Evolutionary conservation across 2,329 filamentous ascomycete genomes (phyloP).

Genomic region (Zymoseptoria crescenta): DNA sequence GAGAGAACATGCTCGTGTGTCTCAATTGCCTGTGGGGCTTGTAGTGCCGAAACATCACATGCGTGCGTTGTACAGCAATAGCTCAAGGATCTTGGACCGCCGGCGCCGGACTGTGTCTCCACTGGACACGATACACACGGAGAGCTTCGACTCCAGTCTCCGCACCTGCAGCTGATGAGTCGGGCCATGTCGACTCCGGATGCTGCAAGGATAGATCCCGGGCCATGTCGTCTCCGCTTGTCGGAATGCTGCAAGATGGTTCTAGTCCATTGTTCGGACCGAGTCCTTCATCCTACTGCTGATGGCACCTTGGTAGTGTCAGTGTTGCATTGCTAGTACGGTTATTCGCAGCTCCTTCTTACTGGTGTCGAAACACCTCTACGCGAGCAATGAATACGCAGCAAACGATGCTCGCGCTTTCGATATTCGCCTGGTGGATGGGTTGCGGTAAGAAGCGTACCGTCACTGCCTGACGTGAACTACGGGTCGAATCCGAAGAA

Average conservation of each 20-base stretch:
- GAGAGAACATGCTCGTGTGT: not conserved
- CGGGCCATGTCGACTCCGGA: constrained; percentile 3
- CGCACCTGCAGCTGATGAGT: not conserved
- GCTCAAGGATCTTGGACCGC: not conserved
- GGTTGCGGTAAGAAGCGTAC: not conserved
- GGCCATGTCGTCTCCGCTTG: not conserved
- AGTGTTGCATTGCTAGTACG: not conserved
- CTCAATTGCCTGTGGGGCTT: not conserved
- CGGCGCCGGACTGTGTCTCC: not conserved
- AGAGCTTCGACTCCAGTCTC: not conserved
- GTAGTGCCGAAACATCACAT: not conserved
- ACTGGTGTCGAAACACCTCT: not conserved
- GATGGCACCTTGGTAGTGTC: not conserved
- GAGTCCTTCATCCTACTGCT: not conserved
- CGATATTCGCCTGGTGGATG: not conserved
- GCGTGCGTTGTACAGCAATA: not conserved
- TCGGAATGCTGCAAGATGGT: too few species aligned
- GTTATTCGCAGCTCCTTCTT: not conserved
- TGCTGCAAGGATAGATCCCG: not conserved
- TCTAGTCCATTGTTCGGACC: not conserved
- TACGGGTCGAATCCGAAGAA: not conserved
- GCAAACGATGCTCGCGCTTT: not conserved
- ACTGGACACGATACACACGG: too few species aligned
- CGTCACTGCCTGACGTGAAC: not conserved
- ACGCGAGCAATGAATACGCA: not conserved